Evolutionary conservation across 345 rosid species (phyloP).

Genomic region (Linum usitatissimum): DNA sequence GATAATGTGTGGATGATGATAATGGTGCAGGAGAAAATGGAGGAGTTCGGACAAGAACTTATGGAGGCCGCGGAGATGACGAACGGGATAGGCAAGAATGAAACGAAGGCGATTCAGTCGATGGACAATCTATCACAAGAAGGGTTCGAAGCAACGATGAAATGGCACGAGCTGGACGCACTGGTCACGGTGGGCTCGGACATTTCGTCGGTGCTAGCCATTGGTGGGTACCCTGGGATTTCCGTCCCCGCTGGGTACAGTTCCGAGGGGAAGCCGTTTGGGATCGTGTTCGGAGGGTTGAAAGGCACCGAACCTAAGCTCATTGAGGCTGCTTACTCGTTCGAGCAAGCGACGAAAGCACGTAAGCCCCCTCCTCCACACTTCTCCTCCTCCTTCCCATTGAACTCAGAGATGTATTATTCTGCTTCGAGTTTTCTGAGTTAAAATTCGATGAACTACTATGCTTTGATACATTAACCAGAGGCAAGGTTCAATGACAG

Average conservation of each 20-base stretch:
- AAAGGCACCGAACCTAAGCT: conserved; percentile 29
- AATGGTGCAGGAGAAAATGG: conserved; percentile 15
- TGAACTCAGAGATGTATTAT: too few relatives aligned
- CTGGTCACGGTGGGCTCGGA: conserved; percentile 13
- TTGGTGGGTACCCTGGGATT: conserved; percentile 25
- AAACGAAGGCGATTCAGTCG: neutral
- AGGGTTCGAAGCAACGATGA: conserved; percentile 22
- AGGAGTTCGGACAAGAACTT: conserved; percentile 14
- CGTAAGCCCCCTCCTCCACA: conserved; percentile 29
- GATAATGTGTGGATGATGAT: too few relatives aligned
- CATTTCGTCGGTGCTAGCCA: conserved; percentile 12
- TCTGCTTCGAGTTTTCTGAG: too few relatives aligned
- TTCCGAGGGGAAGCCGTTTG: conserved; percentile 21
- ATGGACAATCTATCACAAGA: conserved; percentile 13
- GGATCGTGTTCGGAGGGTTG: conserved; percentile 30
- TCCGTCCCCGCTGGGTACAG: conserved; percentile 22
- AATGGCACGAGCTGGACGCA: conserved; percentile 15
- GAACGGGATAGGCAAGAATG: conserved; percentile 14
- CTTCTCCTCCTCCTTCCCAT: too few relatives aligned
- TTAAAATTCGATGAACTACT: too few relatives aligned
- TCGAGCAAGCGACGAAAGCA: conserved; percentile 24
- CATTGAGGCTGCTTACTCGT: conserved; percentile 34
- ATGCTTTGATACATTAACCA: too few relatives aligned
- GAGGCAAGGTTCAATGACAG: too few relatives aligned
- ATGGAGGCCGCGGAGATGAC: conserved; percentile 26